Conservation (phyloP, 768 basidiomycete species). For the Phallus indusiatus region DNA sequence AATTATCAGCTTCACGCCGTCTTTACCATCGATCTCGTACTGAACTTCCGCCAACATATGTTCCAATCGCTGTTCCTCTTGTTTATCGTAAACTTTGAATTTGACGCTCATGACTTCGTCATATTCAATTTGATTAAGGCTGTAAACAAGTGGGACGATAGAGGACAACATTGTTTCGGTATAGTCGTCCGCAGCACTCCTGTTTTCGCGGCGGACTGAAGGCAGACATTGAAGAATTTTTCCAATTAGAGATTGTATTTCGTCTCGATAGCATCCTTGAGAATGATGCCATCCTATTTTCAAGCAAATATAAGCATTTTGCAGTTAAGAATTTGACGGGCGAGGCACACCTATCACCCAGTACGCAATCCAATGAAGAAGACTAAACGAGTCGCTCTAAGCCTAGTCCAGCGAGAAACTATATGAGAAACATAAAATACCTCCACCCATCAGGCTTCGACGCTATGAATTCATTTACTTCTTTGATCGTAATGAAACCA, state of each 20-base stretch:
- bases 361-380: constrained; percentile 25
- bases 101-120: neutral
- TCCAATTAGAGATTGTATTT: neutral
- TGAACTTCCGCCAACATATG: constrained; percentile 17
- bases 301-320: neutral
- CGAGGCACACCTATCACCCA: constrained; percentile 18
- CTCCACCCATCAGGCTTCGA: constrained; percentile 21
- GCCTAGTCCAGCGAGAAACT: neutral
- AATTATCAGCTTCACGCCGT: constrained; percentile 20
- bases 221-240: constrained; percentile 1
- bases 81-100: constrained; percentile 10
- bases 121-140: neutral
- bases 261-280: neutral
- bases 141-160: neutral
- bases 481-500: constrained; percentile 24
- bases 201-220: neutral
- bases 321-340: neutral
- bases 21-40: constrained; percentile 21
- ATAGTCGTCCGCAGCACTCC: neutral
- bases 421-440: constrained; percentile 8
- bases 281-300: neutral
- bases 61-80: constrained; percentile 19
- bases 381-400: constrained; percentile 7
- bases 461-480: constrained; percentile 24
- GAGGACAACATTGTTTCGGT: neutral